Conservation (phyloP, 2,329 filamentous ascomycete species). For the Xylariaceae sp. region DNA sequence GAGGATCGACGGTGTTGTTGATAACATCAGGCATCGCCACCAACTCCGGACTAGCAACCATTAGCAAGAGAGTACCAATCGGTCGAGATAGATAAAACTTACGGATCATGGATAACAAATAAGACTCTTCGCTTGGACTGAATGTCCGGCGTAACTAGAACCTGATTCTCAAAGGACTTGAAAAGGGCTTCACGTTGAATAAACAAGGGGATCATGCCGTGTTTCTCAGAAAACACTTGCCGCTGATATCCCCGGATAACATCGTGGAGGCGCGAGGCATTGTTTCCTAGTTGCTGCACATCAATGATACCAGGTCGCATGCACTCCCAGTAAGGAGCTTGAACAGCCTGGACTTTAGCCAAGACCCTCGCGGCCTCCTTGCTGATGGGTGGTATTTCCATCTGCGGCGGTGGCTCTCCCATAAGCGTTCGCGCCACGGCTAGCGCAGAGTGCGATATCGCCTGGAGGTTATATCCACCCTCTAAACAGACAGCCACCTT, state of each 20-base stretch:
- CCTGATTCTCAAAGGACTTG: constrained; percentile 78
- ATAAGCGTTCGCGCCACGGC: constrained; percentile 90
- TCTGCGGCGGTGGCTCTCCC: constrained; percentile 77
- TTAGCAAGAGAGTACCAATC: constrained; percentile 3
- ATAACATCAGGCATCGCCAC: constrained; percentile 61
- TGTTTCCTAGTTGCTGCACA: constrained; percentile 46
- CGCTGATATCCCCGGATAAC: constrained; percentile 74
- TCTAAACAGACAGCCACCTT: constrained; percentile 91
- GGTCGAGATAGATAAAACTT: constrained; percentile 36
- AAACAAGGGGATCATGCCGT: constrained; percentile 73
- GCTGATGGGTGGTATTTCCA: constrained; percentile 52
- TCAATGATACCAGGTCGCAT: constrained; percentile 65
- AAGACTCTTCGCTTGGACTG: constrained; percentile 63
- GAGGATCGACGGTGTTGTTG: constrained; percentile 70
- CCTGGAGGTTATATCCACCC: constrained; percentile 89
- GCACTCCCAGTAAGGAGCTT: constrained; percentile 78
- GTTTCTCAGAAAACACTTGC: constrained; percentile 62
- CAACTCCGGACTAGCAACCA: constrained; percentile 56
- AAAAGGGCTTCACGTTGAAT: constrained; percentile 70
- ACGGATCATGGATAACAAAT: constrained; percentile 88
- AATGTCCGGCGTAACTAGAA: constrained; percentile 72
- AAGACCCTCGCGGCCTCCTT: constrained; percentile 52
- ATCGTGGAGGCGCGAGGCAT: constrained; percentile 66
- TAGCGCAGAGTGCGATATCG: constrained; percentile 87
- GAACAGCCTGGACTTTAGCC: constrained; percentile 54